These are phyloP conservation scores for Fusarium robinianum DNA, from an alignment of 2,329 filamentous ascomycete genomes.

Conservation along the genomic window DNA sequence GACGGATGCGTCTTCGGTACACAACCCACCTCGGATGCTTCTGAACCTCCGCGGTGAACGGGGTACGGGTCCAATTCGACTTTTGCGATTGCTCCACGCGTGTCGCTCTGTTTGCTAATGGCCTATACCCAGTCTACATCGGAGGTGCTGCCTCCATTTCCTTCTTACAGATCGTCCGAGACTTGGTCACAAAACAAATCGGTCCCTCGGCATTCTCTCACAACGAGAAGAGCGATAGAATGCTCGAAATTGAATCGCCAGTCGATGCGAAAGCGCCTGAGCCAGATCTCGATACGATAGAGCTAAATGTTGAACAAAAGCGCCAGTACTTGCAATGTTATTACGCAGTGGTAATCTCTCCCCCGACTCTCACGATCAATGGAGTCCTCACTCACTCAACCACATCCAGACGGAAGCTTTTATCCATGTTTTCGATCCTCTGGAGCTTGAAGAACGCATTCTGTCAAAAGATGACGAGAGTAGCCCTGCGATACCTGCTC, in stretches of 20 bases:
- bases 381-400: background rate
- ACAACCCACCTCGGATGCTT: slow-evolving; percentile 48
- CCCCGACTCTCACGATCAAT: rapidly evolving
- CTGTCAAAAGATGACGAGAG: slow-evolving; percentile 5
- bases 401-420: slow-evolving; percentile 41
- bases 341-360: slow-evolving; percentile 16
- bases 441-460: slow-evolving; percentile 37
- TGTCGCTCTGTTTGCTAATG: background rate
- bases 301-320: slow-evolving; percentile 1
- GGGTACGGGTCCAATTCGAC: no score
- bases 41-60: slow-evolving; percentile 57
- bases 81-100: no score
- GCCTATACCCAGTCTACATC: slow-evolving; percentile 47
- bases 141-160: slow-evolving; percentile 58
- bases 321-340: slow-evolving; percentile 23
- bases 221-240: slow-evolving; percentile 36
- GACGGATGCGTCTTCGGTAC: slow-evolving; percentile 18
- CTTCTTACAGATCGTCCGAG: slow-evolving; percentile 51
- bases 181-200: slow-evolving; percentile 33
- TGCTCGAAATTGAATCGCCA: slow-evolving; percentile 35
- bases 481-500: background rate
- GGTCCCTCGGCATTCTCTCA: slow-evolving; percentile 35
- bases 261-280: slow-evolving; percentile 6
- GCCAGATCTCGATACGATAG: background rate
- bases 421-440: slow-evolving; percentile 39